A percentile compares a stretch with the other conserved stretches of the same genome.
Evolutionary conservation across 441 rosid genomes (phyloP).

Genomic region (Populus hybrid): DNA sequence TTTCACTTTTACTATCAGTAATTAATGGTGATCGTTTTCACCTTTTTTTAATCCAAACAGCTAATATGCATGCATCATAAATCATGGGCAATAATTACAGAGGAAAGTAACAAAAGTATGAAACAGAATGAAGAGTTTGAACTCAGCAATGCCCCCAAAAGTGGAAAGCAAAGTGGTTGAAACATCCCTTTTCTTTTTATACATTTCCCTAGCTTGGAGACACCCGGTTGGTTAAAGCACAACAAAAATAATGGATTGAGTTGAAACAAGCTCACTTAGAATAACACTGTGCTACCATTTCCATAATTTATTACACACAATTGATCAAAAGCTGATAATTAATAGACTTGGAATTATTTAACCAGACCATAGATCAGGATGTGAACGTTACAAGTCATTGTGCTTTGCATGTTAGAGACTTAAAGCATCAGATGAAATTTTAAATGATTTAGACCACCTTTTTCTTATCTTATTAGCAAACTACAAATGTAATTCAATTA

Average conservation of each 20-base stretch:
- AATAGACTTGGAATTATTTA: neutral
- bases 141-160: constrained; percentile 22
- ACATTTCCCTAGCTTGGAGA: constrained; percentile 16
- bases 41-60: neutral
- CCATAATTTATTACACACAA: neutral
- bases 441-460: neutral
- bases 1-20: neutral
- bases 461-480: neutral
- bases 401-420: neutral
- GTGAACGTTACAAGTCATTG: constrained; percentile 10
- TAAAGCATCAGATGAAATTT: neutral
- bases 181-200: constrained; percentile 8
- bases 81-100: constrained; percentile 1
- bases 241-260: constrained; percentile 18
- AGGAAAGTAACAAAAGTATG: neutral
- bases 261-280: constrained; percentile 10
- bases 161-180: constrained; percentile 12
- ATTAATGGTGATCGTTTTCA: neutral
- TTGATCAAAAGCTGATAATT: neutral
- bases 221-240: constrained; percentile 43
- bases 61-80: constrained; percentile 15
- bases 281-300: neutral
- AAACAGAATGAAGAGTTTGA: neutral
- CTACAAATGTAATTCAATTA: neutral
- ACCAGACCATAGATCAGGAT: neutral